Evolutionary conservation across 2,329 filamentous ascomycete species (phyloP).

Genomic region (Xylariaceae sp.): DNA sequence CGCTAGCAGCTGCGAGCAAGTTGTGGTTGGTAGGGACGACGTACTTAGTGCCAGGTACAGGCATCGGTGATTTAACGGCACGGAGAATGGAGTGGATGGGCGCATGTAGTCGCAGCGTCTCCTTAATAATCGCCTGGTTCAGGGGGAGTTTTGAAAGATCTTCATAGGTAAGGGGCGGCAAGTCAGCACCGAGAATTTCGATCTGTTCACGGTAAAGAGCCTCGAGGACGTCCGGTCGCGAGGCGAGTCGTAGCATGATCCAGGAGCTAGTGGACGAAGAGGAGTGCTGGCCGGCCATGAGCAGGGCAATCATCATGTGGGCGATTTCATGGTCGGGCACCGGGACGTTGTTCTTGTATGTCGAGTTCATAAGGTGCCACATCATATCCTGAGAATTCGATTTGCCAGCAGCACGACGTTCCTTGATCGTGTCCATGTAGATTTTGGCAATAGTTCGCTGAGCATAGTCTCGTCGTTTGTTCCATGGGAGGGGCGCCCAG

Average conservation of each 20-base stretch:
- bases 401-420: conserved; percentile 54
- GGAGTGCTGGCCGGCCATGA: conserved; percentile 90
- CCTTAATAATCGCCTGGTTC: conserved; percentile 81
- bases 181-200: conserved; percentile 64
- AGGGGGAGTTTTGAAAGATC: conserved; percentile 73
- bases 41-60: conserved; percentile 75
- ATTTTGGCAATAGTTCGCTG: conserved; percentile 76
- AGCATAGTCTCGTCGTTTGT: conserved; percentile 73
- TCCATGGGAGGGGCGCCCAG: conserved; percentile 86
- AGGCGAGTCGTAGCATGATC: conserved; percentile 78
- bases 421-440: conserved; percentile 77
- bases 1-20: conserved; percentile 80
- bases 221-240: conserved; percentile 71
- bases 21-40: conserved; percentile 76
- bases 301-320: conserved; percentile 89
- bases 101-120: conserved; percentile 84
- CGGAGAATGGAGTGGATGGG: conserved; percentile 95
- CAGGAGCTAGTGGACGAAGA: conserved; percentile 80
- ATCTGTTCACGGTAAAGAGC: conserved; percentile 82
- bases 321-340: conserved; percentile 83
- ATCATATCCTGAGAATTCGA: conserved; percentile 71
- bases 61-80: conserved; percentile 83
- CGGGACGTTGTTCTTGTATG: conserved; percentile 74
- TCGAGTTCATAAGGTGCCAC: conserved; percentile 81
- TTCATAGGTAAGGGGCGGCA: conserved; percentile 73